Conservation (phyloP, 805 yeast species). For the Schizosaccharomyces lindneri region DNA sequence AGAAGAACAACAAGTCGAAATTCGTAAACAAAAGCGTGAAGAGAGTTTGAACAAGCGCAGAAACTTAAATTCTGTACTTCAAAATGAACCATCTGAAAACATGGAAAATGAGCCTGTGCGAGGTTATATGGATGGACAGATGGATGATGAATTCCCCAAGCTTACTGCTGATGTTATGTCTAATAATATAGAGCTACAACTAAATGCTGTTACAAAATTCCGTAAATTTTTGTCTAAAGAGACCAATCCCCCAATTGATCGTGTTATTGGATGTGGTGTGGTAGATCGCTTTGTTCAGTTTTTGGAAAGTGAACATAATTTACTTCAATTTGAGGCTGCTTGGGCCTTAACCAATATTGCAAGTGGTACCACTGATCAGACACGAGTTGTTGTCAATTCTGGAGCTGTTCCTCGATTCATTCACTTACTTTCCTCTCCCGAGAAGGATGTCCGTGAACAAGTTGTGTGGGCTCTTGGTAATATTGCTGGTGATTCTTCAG, state of each 20-base stretch:
- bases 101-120: constrained; percentile 23
- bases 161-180: constrained; percentile 66
- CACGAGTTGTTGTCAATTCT: constrained; percentile 69
- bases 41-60: constrained; percentile 86
- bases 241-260: constrained; percentile 84
- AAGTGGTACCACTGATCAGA: constrained; percentile 75
- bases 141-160: constrained; percentile 40
- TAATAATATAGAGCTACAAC: constrained; percentile 49
- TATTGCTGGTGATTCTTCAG: constrained; percentile 90
- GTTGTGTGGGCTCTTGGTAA: constrained; percentile 98
- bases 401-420: constrained; percentile 89
- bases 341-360: constrained; percentile 99
- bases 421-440: constrained; percentile 49
- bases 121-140: constrained; percentile 11
- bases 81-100: constrained; percentile 15
- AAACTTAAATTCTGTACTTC: constrained; percentile 27
- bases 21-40: constrained; percentile 89
- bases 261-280: constrained; percentile 80
- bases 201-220: constrained; percentile 75
- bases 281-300: constrained; percentile 76
- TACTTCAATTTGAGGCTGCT: constrained; percentile 81
- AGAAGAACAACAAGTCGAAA: constrained; percentile 88
- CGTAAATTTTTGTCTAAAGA: constrained; percentile 85
- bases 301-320: constrained; percentile 50
- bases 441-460: constrained; percentile 86